Evolutionary conservation across 495 filamentous ascomycete genomes (phyloP).

Genomic region (Penicillium alfredii): DNA sequence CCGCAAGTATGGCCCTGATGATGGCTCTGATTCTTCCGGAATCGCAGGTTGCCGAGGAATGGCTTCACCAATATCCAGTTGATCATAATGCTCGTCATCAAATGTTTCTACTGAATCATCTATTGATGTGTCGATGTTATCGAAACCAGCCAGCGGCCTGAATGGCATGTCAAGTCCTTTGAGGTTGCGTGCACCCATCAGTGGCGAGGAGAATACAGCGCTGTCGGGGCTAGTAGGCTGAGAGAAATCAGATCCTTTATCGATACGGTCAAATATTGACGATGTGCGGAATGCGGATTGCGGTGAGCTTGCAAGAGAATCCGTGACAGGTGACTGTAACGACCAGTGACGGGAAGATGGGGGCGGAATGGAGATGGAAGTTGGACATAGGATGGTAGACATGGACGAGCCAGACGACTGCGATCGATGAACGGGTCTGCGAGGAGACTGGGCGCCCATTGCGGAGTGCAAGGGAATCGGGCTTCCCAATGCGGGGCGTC

Average conservation of each 20-base stretch:
- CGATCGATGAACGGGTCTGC: constrained; percentile 34
- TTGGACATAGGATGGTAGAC: constrained; percentile 56
- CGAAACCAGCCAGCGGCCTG: constrained; percentile 34
- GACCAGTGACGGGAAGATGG: constrained; percentile 56
- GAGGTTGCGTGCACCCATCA: constrained; percentile 37
- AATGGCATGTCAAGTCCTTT: constrained; percentile 51
- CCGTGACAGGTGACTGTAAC: constrained; percentile 56
- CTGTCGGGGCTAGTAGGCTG: constrained; percentile 72
- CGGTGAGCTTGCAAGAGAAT: constrained; percentile 78
- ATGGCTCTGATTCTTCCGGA: constrained; percentile 37
- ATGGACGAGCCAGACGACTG: constrained; percentile 45
- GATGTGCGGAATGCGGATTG: constrained; percentile 66
- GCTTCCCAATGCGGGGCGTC: constrained; percentile 50
- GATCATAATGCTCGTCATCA: constrained; percentile 23
- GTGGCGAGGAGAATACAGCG: constrained; percentile 48
- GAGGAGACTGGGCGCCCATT: constrained; percentile 34
- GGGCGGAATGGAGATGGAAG: constrained; percentile 55
- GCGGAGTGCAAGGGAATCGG: constrained; percentile 56
- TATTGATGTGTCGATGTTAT: constrained; percentile 11
- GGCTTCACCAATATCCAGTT: constrained; percentile 12
- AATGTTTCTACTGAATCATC: constrained; percentile 9
- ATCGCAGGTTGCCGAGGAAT: constrained; percentile 28
- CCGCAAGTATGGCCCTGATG: constrained; percentile 8
- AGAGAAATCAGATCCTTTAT: constrained; percentile 51
- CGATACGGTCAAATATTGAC: constrained; percentile 67